Base-by-base conservation (phyloP, 129 eudicot genomes). In the Deinandra increscens region DNA sequence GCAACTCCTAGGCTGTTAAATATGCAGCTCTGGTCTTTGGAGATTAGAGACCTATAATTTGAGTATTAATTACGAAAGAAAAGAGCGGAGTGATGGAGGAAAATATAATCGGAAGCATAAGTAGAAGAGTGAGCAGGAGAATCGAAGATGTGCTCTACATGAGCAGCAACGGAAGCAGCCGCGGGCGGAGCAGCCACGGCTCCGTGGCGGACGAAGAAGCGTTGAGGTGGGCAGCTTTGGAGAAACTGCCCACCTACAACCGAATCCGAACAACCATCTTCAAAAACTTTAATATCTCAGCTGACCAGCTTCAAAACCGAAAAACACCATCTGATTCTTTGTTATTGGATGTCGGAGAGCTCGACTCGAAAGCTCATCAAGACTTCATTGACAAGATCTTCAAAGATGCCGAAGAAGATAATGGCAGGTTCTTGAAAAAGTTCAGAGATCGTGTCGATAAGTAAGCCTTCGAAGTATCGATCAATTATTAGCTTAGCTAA, bases 401-500 rank as follows among this genome's bases (percentile, higher is more conserved):
- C 51, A 82, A 68, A 53, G 77, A 80, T 75, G 86, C 91, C 6
- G 84, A 88, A 64, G 81, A 88, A 14, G 95, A 85, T 66, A 88
- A 85, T 31, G 91, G 75, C 51, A 88, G 59, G 73, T 88, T 88
- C 75, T 76, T 85, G 60, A 66, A 14, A 38, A 87, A 84, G 79
- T 69, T 84, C n/a, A 71, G 82, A 61, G 68, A 78, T 26, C 84
- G 95, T 7, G 64, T 88, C 36, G 84, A 88, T 43, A 83, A 73
- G 95, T 88, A 75, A 71, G 82, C 68, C 44, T 71, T 60, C 29
- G 19, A 53, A 50, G 31, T n/a, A n/a, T n/a, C n/a, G n/a, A n/a
- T n/a, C n/a, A n/a, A n/a, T n/a, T n/a, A n/a, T n/a, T n/a, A n/a
- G n/a, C n/a, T n/a, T n/a, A n/a, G n/a, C n/a, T n/a, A n/a, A n/a